Evolutionary conservation across 75 land plant genomes (phyloP), one percentile per base, ranked within the genome.

Genomic region (Selaginella moellendorffii): DNA sequence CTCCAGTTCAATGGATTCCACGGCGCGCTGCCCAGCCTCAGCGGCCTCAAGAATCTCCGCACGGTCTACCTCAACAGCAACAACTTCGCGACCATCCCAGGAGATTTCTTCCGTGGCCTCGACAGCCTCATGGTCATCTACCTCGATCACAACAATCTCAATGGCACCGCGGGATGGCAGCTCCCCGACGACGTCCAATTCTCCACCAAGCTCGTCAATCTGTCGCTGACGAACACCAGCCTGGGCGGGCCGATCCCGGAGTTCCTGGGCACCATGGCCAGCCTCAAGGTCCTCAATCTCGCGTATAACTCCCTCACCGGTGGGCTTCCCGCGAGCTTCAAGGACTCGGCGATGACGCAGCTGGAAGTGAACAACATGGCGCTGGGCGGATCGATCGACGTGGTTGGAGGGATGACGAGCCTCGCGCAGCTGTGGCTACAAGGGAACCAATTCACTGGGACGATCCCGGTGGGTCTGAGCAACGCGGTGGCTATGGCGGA

Each of bases 401-500:
- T 78, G 30, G 62, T 67, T 20, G 71, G 79, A 0, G 63, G 69
- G 0, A 78, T 88, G 85, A 54, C 23, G 1, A 75, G 76, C 1
- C 69, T 88, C n/a, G 28, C 29, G 2, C 58, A 31, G 10, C 72
- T 77, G 1, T 85, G 90, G 90, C 76, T 88, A 2, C 86, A 85
- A 64, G 90, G 80, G n/a, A 88, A 88, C 54, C 56, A 74, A 1
- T 88, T 88, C 65, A 63, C 79, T 2, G 95, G 95, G 12, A 53
- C 69, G 1, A 85, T 88, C 52, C 95, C 95, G 0, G 68, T 56
- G 9, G 67, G 29, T 2, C 72, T 88, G 54, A 77, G 75, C 1
- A 26, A 53, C 2, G 70, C 80, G 14, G 31, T 54, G 29, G 54
- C 69, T 24, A 62, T 88, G 63, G 30, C 64, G 2, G 75, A 79